These are phyloP conservation scores for Emydomyces testavorans DNA, from an alignment of 2,329 filamentous ascomycete species.

Conservation along the genomic window DNA sequence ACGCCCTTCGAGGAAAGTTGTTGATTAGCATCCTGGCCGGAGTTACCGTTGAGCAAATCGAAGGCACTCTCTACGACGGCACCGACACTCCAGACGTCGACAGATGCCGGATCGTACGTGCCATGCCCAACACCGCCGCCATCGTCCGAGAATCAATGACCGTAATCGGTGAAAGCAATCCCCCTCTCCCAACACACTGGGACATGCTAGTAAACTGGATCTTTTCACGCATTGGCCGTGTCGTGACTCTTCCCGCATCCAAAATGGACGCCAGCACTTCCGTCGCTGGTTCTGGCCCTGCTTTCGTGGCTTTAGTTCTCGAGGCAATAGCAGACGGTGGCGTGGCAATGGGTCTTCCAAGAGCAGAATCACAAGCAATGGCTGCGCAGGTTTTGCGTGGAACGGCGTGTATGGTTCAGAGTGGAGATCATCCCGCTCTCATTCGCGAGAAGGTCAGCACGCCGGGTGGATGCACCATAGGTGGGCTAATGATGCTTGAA, in stretches of 20 bases:
- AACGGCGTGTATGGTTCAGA: conserved; percentile 46
- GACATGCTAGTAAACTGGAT: conserved; percentile 43
- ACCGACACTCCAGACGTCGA: conserved; percentile 30
- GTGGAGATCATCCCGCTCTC: conserved; percentile 49
- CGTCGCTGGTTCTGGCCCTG: conserved; percentile 50
- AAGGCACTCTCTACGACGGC: conserved; percentile 49
- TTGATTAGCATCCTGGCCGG: conserved; percentile 74
- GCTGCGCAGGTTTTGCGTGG: conserved; percentile 52
- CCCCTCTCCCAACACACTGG: conserved; percentile 36
- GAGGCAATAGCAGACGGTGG: conserved; percentile 51
- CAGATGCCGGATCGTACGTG: conserved; percentile 52
- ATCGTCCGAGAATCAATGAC: conserved; percentile 73
- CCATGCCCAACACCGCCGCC: conserved; percentile 76
- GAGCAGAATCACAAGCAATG: conserved; percentile 50
- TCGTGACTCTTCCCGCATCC: conserved; percentile 41
- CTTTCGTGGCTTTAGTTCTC: conserved; percentile 49
- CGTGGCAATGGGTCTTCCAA: conserved; percentile 51
- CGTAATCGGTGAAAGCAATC: conserved; percentile 52
- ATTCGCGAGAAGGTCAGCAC: conserved; percentile 51
- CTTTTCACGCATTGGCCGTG: conserved; percentile 41
- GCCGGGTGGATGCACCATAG: conserved; percentile 53
- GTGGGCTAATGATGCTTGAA: conserved; percentile 49
- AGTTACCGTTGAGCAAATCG: conserved; percentile 58
- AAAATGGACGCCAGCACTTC: conserved; percentile 49
- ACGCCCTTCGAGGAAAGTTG: conserved; percentile 66